These are phyloP conservation scores for Umbilicus rupestris DNA, from an alignment of 164 flowering plant species.

Conservation along the genomic window DNA sequence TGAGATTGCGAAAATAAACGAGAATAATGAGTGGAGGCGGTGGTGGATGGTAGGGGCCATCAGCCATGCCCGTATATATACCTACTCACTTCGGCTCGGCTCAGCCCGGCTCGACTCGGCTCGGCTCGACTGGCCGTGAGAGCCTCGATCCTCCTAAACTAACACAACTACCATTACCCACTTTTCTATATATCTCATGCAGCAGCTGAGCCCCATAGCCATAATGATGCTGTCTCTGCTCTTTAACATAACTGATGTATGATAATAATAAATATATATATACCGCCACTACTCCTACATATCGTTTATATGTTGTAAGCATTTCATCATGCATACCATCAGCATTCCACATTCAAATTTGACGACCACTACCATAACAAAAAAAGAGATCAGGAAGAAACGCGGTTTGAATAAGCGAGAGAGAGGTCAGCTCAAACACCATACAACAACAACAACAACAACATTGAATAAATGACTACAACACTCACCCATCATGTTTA, in stretches of 20 bases:
- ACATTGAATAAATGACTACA: no score
- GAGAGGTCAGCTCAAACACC: no score
- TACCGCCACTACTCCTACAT: no score
- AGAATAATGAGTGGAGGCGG: no score
- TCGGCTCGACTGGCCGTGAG: no score
- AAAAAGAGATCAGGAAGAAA: not conserved
- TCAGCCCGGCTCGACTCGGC: no score
- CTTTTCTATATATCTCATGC: not conserved
- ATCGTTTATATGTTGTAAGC: not conserved
- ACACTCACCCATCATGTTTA: no score
- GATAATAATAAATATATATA: not conserved
- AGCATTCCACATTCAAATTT: not conserved
- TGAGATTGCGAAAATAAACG: no score
- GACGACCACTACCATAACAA: not conserved
- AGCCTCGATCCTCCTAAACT: not conserved
- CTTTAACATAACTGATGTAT: not conserved
- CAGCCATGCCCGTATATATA: no score
- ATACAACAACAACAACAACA: no score
- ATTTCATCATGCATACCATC: not conserved
- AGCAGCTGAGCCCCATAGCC: not conserved
- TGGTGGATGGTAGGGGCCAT: no score
- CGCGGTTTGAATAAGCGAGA: slow-evolving; percentile 3
- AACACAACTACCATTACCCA: not conserved
- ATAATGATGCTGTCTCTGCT: not conserved
- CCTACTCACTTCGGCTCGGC: no score